Base-by-base conservation (phyloP, 75 land plant species). In the Pinus albicaulis region DNA sequence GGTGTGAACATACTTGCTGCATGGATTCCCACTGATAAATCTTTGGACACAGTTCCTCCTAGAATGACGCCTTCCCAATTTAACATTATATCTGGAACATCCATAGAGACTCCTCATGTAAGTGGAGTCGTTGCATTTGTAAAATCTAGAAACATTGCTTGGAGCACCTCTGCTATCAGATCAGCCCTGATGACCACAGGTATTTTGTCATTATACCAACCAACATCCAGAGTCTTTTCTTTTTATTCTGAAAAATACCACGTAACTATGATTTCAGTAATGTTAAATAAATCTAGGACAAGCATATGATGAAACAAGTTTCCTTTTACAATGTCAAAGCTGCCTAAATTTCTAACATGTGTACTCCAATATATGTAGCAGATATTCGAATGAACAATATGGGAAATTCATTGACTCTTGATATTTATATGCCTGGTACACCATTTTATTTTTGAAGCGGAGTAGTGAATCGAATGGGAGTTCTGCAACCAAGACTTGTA, bases 161-260 rank as follows among this genome's bases (percentile, higher is more conserved):
- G 91, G 93, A 83, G 87, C 56, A 86, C 93, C 36, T 82, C 93
- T 31, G 87, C 91, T 56, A 82, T 92, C 72, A 77, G 64, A 80
- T 92, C 93, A 20, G 95, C 95, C 19, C 84, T 92, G 44, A 86
- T 92, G 86, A 92, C 95, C 23, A 90, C 91, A 84, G 92, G 95
- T 82, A 10, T 20, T 57, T 15, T 16, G 2, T 16, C 5, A 57
- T 4, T 57, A 57, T 4, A 20, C 59, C 59, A 0, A 57, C 20
- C 59, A 57, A 57, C 3, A 57, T 57, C 4, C 1, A 1, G 59
- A 16, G 8, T 4, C 3, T 57, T 57, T 15, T 20, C 20, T 16
- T 57, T 16, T 57, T 57, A 57, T 16, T 17, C 17, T 17, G 3
- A n/a, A 57, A 3, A 17, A 57, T 44, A 44, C 48, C 0, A 8